Evolutionary conservation across 139 green algal species (phyloP).

Genomic region (Micractinium sp.): DNA sequence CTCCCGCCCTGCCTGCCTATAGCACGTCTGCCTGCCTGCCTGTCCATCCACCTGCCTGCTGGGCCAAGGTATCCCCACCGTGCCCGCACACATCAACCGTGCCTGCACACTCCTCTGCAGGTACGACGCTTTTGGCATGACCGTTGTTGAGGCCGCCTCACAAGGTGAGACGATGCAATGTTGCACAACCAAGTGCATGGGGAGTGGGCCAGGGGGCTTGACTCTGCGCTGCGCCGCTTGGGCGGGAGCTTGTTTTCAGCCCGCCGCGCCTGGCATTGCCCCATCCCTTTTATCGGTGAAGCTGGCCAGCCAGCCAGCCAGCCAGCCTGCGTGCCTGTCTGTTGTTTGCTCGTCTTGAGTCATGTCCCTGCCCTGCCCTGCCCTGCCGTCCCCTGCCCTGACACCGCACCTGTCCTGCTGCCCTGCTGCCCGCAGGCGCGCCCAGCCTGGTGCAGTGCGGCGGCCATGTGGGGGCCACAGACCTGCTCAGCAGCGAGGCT

Average conservation of each 20-base stretch:
- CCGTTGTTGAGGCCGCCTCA: constrained; percentile 86
- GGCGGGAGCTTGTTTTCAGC: too few relatives aligned
- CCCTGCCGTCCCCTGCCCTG: background rate
- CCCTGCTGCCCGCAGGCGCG: constrained; percentile 47
- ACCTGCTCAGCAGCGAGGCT: constrained; percentile 55
- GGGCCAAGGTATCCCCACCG: background rate
- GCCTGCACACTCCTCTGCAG: background rate
- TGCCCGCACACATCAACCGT: background rate
- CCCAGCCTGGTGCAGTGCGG: constrained; percentile 67
- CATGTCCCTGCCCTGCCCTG: background rate
- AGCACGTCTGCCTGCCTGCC: background rate
- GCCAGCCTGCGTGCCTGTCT: background rate
- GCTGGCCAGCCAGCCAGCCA: background rate
- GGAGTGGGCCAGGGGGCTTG: background rate
- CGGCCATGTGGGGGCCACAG: constrained; percentile 66
- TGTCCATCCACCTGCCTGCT: background rate
- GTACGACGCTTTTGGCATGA: constrained; percentile 82
- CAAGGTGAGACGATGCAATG: constrained; percentile 50
- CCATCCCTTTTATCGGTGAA: background rate
- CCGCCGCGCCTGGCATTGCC: too few relatives aligned
- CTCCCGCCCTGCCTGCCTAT: too few relatives aligned
- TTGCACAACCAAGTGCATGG: background rate
- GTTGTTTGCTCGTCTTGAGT: too few relatives aligned
- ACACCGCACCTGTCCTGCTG: background rate
- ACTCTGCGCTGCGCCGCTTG: too few relatives aligned